Base-by-base conservation (phyloP, 176 grass and related monocot species). In the Themeda triandra region DNA sequence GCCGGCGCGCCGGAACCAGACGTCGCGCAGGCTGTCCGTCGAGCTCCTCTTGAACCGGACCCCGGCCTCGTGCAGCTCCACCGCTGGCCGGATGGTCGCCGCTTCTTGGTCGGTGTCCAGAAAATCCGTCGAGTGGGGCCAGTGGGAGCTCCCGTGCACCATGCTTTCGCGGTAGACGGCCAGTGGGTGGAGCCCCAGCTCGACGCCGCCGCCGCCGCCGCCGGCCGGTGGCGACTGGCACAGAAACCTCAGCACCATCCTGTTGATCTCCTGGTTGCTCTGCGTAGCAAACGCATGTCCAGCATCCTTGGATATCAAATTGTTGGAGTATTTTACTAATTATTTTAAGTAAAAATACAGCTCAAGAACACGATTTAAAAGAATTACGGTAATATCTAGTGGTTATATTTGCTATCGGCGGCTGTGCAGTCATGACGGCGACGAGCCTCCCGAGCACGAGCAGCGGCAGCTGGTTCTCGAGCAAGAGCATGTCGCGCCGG, bases 381-480 rank as follows among this genome's bases (percentile, higher is more conserved):
- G 17, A 17, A 48, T 48, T 48, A 4, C 44, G 13, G 44, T n/a
- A 12, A 15, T 18, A 18, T 62, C 59, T 27, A 12, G 59, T 11
- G 10, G 24, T 27, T 4, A 27, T 13, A 62, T 58, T 58, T 58
- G 62, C 32, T 66, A 49, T 15, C 66, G 59, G 32, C 5, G 33
- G 8, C 41, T 21, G 58, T 7, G 19, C 33, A 7, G 48, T 58
- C 64, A 82, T 88, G 21, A 87, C 76, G 79, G 67, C 66, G 18
- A 83, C 21, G 18, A 95, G 90, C 66, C 17, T 84, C 62, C 88
- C 53, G 56, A 94, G 74, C 4, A 87, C 82, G 10, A 92, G 89
- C 44, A 94, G 69, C 13, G 90, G 92, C 30, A 92, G 39, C 53
- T 94, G 92, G 77, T 94, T 94, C 86, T 94, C 90, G 30, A 95